A percentile compares a stretch with the other conserved stretches of the same genome.
Conservation (phyloP, 2,329 filamentous ascomycete species). For the Diaporthe australafricana region DNA sequence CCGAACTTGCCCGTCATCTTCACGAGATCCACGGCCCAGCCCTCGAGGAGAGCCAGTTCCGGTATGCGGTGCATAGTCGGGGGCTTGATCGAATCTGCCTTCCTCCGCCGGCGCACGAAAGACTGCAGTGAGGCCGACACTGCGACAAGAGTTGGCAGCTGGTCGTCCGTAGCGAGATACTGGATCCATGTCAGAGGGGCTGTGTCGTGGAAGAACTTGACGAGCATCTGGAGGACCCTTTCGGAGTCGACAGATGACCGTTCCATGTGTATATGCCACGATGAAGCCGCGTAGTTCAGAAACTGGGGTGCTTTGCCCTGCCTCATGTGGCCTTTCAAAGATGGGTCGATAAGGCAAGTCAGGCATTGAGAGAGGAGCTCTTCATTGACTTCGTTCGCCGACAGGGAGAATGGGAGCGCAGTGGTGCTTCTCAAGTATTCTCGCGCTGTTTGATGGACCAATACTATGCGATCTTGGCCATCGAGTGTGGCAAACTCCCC, state of each 20-base stretch:
- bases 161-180: conserved; percentile 35
- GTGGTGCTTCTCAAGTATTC: not conserved
- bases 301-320: not conserved
- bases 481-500: conserved; percentile 40
- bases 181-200: conserved; percentile 44
- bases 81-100: conserved; percentile 30
- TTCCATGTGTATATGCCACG: conserved; percentile 41
- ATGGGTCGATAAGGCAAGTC: not conserved
- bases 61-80: conserved; percentile 36
- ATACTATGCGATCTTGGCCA: conserved; percentile 34
- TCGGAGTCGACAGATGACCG: conserved; percentile 35
- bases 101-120: conserved; percentile 31
- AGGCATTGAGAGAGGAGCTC: conserved; percentile 13
- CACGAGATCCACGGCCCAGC: conserved; percentile 42
- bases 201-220: conserved; percentile 39
- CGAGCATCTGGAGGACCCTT: conserved; percentile 36
- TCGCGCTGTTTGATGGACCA: conserved; percentile 20
- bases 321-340: conserved; percentile 2
- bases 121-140: conserved; percentile 36
- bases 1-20: conserved; percentile 41
- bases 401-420: not conserved
- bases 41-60: conserved; percentile 39
- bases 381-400: conserved; percentile 8
- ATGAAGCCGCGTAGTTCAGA: conserved; percentile 40
- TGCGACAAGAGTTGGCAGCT: not conserved